Base-by-base conservation (phyloP, 2,329 filamentous ascomycete genomes). In the Mollisia scopiformis region DNA sequence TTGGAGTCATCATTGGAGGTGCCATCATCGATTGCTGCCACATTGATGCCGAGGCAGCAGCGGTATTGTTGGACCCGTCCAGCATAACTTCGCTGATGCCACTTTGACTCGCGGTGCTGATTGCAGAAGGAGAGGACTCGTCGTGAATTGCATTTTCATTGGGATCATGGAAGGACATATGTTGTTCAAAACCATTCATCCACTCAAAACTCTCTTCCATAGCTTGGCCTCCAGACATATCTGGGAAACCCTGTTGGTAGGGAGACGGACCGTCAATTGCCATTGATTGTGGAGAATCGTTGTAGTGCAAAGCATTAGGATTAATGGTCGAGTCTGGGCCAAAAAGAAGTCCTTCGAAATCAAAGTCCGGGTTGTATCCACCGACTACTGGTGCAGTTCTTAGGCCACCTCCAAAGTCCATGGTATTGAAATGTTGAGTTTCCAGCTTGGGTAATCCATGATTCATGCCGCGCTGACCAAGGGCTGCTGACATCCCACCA, bases 101-200 rank as follows among this genome's bases (percentile, higher is more conserved):
- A 74, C 91, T 94, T 72, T 96, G 93, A 76, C 93, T 98, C 61
- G 91, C 92, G 46, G 92, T 96, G 79, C 94, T 98, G 75, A 98
- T 94, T 50, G 93, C 93, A 8, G 95, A 98, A 16, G 95, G 95
- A 14, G 95, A 98, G 11, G 95, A 98, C 61, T 91, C 93, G 70
- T 97, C 94, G 8, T 47, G 43, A 57, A 97, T 85, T 28, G 91
- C 92, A 66, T 88, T 89, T 69, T 97, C 93, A 70, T 89, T 90
- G 58, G 81, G 78, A 59, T 84, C 85, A 69, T 82, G 83, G 74
- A 92, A 88, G 7, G 85, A 85, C 81, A 94, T 86, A 49, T 90
- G 86, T 70, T 89, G 86, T 65, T 95, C 92, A 73, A 96, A 91
- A 23, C 90, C 90, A 61, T 88, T 88, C 77, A 88, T 85, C 93